Evolutionary conservation across 192 early-diverging fungal genomes (phyloP).

Genomic region (Lunasporangiospora selenospora): DNA sequence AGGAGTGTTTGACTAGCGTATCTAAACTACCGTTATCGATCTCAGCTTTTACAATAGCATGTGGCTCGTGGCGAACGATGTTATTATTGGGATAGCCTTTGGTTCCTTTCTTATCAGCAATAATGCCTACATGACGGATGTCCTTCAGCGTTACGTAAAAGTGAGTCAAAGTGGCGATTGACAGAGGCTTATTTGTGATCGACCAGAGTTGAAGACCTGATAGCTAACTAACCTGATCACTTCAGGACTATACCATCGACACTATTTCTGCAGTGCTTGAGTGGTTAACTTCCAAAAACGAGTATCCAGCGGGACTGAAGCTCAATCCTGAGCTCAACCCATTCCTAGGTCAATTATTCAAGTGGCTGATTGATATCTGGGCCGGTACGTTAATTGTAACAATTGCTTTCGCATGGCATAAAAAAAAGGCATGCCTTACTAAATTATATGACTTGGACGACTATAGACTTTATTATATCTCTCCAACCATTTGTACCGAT

Average conservation of each 20-base stretch:
- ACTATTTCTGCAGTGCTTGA: conserved; percentile 74
- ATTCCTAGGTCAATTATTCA: conserved; percentile 92
- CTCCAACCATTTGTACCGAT: conserved; percentile 60
- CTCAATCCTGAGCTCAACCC: conserved; percentile 88
- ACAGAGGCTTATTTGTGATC: background rate
- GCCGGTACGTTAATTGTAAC: conserved; percentile 56
- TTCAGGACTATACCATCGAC: conserved; percentile 72
- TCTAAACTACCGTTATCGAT: background rate
- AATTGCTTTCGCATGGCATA: too few relatives aligned
- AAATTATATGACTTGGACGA: background rate
- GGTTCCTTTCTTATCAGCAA: conserved; percentile 76
- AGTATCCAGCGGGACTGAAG: conserved; percentile 95
- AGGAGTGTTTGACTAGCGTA: background rate
- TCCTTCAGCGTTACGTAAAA: conserved; percentile 52
- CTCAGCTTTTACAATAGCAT: conserved; percentile 92
- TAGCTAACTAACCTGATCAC: background rate
- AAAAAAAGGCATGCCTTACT: too few relatives aligned
- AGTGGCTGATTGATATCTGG: conserved; percentile 90
- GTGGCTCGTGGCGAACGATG: conserved; percentile 95
- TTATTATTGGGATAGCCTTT: conserved; percentile 84
- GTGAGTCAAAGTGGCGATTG: background rate
- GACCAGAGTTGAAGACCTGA: background rate
- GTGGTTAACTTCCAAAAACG: conserved; percentile 79
- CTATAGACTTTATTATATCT: conserved; percentile 49
- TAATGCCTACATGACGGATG: conserved; percentile 58